These are phyloP conservation scores for Xylaria sp. DNA, from an alignment of 2,329 filamentous ascomycete genomes.

Conservation along the genomic window DNA sequence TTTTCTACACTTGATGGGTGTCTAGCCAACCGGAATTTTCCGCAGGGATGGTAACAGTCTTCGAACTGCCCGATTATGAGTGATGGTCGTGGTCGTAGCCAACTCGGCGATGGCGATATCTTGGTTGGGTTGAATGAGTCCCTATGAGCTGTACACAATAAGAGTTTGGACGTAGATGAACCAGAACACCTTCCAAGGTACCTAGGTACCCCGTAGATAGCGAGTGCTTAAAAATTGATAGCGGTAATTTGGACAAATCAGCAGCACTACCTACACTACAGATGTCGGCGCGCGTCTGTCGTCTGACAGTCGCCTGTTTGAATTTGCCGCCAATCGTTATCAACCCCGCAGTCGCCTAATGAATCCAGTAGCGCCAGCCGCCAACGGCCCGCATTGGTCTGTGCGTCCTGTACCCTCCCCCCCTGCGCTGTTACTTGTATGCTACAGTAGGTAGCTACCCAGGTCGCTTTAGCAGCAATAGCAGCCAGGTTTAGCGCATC, in stretches of 20 bases:
- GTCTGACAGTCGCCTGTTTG: constrained; percentile 33
- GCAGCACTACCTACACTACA: constrained; percentile 26
- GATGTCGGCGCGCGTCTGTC: constrained; percentile 32
- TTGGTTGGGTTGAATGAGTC: not conserved
- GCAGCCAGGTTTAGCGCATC: constrained; percentile 7
- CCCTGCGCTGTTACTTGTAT: no score
- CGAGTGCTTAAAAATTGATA: constrained; percentile 5
- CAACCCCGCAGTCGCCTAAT: constrained; percentile 27
- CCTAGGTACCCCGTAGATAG: not conserved
- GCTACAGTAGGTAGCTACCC: no score
- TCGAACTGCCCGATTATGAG: not conserved
- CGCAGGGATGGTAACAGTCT: not conserved
- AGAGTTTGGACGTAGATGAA: constrained; percentile 21
- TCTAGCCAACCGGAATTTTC: not conserved
- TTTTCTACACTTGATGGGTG: not conserved
- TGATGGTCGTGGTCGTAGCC: not conserved
- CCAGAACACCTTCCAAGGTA: not conserved
- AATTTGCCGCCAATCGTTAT: constrained; percentile 33
- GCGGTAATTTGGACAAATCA: constrained; percentile 42
- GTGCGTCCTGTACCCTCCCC: constrained; percentile 6
- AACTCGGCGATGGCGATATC: not conserved
- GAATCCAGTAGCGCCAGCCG: constrained; percentile 28
- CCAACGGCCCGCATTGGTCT: constrained; percentile 31
- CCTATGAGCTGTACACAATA: constrained; percentile 3
- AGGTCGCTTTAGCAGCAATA: not conserved